Conservation (phyloP, 768 basidiomycete species). For the Suillus sp. region DNA sequence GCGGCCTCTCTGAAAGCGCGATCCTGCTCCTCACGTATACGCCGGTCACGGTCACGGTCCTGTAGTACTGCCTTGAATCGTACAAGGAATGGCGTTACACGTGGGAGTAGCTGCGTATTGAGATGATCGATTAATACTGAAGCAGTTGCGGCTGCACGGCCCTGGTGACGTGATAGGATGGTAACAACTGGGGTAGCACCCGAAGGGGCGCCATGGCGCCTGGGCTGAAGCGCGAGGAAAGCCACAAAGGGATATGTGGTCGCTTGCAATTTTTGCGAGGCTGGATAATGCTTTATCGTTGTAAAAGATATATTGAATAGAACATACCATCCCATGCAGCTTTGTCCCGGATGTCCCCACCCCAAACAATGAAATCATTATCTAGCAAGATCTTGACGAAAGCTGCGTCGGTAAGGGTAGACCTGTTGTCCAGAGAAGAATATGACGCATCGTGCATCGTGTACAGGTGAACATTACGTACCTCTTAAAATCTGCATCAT, state of each 20-base stretch:
- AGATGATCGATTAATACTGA: constrained; percentile 67
- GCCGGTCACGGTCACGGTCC: constrained; percentile 53
- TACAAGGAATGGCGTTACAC: constrained; percentile 73
- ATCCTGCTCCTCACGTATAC: constrained; percentile 80
- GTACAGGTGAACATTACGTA: constrained; percentile 31
- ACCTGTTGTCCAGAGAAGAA: constrained; percentile 40
- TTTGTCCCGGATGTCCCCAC: constrained; percentile 81
- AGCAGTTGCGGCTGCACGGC: constrained; percentile 66
- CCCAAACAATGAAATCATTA: constrained; percentile 86
- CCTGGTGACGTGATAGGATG: constrained; percentile 85
- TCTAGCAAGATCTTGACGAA: constrained; percentile 71
- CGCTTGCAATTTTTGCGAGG: constrained; percentile 73
- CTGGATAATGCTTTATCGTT: constrained; percentile 30
- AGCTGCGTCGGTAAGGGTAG: constrained; percentile 72
- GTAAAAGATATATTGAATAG: constrained; percentile 11
- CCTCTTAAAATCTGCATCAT: constrained; percentile 86
- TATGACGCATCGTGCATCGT: background rate
- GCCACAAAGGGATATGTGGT: constrained; percentile 94
- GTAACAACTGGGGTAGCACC: constrained; percentile 58
- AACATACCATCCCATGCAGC: constrained; percentile 76
- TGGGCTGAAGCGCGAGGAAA: constrained; percentile 86
- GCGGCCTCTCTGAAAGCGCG: constrained; percentile 71
- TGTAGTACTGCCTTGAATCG: constrained; percentile 58
- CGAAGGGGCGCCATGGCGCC: constrained; percentile 43
- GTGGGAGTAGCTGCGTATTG: constrained; percentile 72